Percentiles rank a stretch among this genome's conserved stretches.
Evolutionary conservation across 75 land plant species (phyloP).

Genomic region (Picea sitchensis): DNA sequence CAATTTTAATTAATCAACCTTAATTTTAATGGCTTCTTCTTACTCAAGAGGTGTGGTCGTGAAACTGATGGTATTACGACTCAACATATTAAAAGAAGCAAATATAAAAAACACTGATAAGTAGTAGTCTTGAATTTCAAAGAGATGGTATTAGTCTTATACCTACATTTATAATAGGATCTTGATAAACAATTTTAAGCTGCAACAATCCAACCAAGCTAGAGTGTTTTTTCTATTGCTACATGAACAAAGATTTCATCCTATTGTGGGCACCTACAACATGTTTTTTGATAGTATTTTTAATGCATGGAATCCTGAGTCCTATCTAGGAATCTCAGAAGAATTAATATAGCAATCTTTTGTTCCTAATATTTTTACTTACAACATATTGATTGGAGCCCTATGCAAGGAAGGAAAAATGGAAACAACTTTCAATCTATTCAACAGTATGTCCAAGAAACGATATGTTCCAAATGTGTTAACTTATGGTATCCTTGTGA

Average conservation of each 20-base stretch:
- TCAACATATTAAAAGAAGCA: too few relatives aligned
- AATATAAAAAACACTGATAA: too few relatives aligned
- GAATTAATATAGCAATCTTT: conserved; percentile 30
- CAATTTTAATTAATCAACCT: too few relatives aligned
- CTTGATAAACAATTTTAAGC: conserved; percentile 27
- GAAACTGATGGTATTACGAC: too few relatives aligned
- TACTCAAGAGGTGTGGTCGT: too few relatives aligned
- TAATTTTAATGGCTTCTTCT: too few relatives aligned
- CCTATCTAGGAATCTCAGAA: conserved; percentile 21
- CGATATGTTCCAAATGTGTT: conserved; percentile 44
- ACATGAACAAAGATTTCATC: background rate
- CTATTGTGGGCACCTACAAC: conserved; percentile 12
- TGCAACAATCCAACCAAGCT: conserved; percentile 12
- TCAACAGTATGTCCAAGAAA: conserved; percentile 19
- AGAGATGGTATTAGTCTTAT: conserved; percentile 10
- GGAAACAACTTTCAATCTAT: conserved; percentile 30
- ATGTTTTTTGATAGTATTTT: conserved; percentile 34
- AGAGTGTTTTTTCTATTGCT: conserved; percentile 19
- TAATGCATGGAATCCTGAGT: conserved; percentile 12
- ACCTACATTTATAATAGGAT: conserved; percentile 43
- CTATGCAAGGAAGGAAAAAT: conserved; percentile 22
- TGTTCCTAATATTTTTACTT: conserved; percentile 32
- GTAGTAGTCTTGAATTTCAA: too few relatives aligned
- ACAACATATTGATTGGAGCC: conserved; percentile 42
- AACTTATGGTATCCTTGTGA: conserved; percentile 37